These are phyloP conservation scores for Termitomyces eurrhizus DNA, from an alignment of 768 basidiomycete species.

Conservation along the genomic window DNA sequence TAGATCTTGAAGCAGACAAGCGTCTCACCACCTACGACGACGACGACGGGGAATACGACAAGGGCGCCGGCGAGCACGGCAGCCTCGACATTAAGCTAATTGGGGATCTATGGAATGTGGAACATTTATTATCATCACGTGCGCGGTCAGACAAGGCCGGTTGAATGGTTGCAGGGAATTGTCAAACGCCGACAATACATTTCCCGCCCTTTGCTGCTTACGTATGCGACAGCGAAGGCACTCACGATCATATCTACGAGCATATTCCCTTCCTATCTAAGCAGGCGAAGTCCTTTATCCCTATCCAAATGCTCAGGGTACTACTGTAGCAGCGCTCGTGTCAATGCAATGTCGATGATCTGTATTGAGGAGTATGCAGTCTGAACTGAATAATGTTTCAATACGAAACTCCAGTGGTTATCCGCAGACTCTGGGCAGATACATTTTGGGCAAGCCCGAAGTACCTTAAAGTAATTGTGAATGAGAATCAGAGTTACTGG, in stretches of 20 bases:
- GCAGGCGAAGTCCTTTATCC: background rate
- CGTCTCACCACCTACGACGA: background rate
- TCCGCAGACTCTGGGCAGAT: background rate
- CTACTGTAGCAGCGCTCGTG: too few species aligned
- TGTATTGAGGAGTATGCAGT: background rate
- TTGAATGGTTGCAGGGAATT: background rate
- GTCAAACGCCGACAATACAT: background rate
- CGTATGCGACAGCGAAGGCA: background rate
- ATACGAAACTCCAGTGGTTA: too few species aligned
- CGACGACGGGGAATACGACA: background rate
- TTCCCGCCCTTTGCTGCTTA: background rate
- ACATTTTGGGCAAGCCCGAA: background rate
- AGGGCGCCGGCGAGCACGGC: background rate
- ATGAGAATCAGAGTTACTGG: background rate
- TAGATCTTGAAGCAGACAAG: slow-evolving; percentile 1
- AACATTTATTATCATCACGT: background rate
- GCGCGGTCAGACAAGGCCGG: background rate
- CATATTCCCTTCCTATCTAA: background rate
- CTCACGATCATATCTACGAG: background rate
- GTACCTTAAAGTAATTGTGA: background rate
- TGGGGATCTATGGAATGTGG: background rate
- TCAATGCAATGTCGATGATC: background rate
- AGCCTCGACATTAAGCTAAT: background rate
- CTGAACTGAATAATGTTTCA: background rate
- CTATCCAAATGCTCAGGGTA: too few species aligned